These are phyloP conservation scores for Lupinus albus DNA, from an alignment of 306 rosid species.

Conservation along the genomic window DNA sequence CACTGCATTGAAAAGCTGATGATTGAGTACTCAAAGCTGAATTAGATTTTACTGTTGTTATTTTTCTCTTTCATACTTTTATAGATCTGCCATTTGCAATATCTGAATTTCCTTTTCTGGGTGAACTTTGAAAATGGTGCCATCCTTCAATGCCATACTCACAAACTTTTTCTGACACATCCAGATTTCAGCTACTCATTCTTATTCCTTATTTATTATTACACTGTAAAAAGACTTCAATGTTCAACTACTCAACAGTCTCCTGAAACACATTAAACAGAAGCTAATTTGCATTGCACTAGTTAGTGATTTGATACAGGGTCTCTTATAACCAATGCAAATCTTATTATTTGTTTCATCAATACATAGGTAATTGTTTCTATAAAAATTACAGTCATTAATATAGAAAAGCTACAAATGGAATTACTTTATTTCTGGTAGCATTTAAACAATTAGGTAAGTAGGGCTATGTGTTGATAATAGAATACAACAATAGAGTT, in stretches of 20 bases:
- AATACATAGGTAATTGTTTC: not conserved
- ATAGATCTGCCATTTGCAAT: constrained; percentile 17
- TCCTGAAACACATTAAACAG: too few species aligned
- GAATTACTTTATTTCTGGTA: constrained; percentile 32
- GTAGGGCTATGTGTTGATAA: constrained; percentile 51
- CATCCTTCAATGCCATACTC: not conserved
- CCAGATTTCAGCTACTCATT: constrained; percentile 14
- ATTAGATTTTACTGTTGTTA: constrained; percentile 22
- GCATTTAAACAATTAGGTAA: constrained; percentile 49
- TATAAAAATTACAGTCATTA: constrained; percentile 34
- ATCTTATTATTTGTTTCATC: constrained; percentile 3
- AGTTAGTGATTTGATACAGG: not conserved
- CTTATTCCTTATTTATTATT: not conserved
- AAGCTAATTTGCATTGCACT: not conserved
- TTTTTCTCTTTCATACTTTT: constrained; percentile 31
- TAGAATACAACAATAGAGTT: constrained; percentile 62
- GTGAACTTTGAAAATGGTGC: not conserved
- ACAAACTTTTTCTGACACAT: not conserved
- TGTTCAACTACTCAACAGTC: too few species aligned
- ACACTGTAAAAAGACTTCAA: not conserved
- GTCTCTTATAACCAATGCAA: constrained; percentile 11
- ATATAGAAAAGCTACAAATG: constrained; percentile 26
- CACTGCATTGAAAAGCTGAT: constrained; percentile 20
- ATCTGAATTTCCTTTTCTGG: constrained; percentile 33
- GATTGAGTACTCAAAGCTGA: constrained; percentile 39